phyloP scores from a whole-genome alignment of 192 early-diverging fungal species.

The Backusella parvicylindrica region DNA sequence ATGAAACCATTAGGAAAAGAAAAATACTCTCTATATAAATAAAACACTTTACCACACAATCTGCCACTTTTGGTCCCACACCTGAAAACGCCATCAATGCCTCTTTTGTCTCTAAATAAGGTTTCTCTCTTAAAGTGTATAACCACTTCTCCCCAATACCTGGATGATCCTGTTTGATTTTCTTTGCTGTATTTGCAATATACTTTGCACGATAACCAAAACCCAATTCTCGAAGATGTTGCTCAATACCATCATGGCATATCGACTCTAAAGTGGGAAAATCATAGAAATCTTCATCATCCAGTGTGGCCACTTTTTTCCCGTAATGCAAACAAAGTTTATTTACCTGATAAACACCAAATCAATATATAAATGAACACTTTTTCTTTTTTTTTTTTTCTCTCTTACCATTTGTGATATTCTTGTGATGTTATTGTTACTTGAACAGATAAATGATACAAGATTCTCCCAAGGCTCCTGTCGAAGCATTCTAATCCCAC shows the following conservation, averaged over 20 bases:
- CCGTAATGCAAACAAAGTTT: constrained; percentile 50
- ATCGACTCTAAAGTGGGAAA: constrained; percentile 68
- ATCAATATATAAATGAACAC: constrained; percentile 22
- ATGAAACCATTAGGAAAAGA: background rate
- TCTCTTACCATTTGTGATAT: constrained; percentile 89
- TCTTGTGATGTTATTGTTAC: constrained; percentile 92
- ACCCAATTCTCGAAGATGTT: constrained; percentile 65
- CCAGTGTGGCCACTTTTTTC: constrained; percentile 32
- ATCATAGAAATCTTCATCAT: constrained; percentile 48
- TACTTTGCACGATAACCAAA: constrained; percentile 97
- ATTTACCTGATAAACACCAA: constrained; percentile 31
- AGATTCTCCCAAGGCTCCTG: constrained; percentile 88
- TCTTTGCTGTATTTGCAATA: constrained; percentile 68
- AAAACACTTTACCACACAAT: constrained; percentile 72
- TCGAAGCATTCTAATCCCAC: constrained; percentile 71
- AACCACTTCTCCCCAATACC: constrained; percentile 60
- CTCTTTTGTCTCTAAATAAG: constrained; percentile 55
- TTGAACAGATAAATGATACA: constrained; percentile 89
- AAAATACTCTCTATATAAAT: too few species aligned
- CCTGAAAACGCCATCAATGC: constrained; percentile 72
- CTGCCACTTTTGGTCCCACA: constrained; percentile 95
- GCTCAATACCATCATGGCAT: constrained; percentile 56
- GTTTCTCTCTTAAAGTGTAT: constrained; percentile 45
- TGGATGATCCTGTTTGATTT: constrained; percentile 37
- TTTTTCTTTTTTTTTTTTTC: constrained; percentile 14